phyloP scores from a whole-genome alignment of 352 stramenopile genomes.

The Pythium rhizo-oryzae region DNA sequence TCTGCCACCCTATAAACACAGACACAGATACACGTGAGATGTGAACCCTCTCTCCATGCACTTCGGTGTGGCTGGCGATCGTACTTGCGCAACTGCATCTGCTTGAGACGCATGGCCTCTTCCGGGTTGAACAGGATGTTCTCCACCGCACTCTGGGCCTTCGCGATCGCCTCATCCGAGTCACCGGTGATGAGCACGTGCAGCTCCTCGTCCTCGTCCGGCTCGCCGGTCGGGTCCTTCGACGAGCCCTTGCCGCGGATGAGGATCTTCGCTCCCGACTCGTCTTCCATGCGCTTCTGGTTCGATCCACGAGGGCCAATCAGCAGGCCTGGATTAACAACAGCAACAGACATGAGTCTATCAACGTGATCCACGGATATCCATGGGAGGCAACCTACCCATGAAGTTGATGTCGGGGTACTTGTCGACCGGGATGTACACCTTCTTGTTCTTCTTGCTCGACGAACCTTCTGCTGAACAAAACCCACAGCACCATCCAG shows the following conservation, averaged over 20 bases:
- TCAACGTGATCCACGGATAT: background rate
- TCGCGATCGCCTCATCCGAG: constrained; percentile 86
- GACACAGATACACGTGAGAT: background rate
- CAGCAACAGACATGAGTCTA: background rate
- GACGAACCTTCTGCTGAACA: constrained; percentile 2
- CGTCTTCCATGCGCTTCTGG: constrained; percentile 93
- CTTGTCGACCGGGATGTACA: constrained; percentile 91
- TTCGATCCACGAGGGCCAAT: constrained; percentile 91
- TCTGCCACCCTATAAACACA: constrained; percentile 56
- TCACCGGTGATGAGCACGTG: constrained; percentile 92
- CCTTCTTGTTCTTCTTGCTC: constrained; percentile 90
- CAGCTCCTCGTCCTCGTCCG: constrained; percentile 88
- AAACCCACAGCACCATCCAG: background rate
- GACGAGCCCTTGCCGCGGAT: constrained; percentile 90
- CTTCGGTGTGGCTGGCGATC: background rate
- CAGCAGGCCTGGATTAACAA: constrained; percentile 52
- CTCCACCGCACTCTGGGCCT: constrained; percentile 86
- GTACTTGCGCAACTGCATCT: constrained; percentile 87
- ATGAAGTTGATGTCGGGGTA: constrained; percentile 95
- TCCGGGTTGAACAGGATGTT: constrained; percentile 93
- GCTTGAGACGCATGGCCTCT: constrained; percentile 90
- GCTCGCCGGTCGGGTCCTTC: constrained; percentile 81
- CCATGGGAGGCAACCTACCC: constrained; percentile 36
- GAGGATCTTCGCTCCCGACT: constrained; percentile 90
- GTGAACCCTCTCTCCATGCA: no score